A percentile compares a stretch with the other conserved stretches of the same genome.
Evolutionary conservation across 192 early-diverging fungal species (phyloP).

Genomic region (Coemansia aciculifera): DNA sequence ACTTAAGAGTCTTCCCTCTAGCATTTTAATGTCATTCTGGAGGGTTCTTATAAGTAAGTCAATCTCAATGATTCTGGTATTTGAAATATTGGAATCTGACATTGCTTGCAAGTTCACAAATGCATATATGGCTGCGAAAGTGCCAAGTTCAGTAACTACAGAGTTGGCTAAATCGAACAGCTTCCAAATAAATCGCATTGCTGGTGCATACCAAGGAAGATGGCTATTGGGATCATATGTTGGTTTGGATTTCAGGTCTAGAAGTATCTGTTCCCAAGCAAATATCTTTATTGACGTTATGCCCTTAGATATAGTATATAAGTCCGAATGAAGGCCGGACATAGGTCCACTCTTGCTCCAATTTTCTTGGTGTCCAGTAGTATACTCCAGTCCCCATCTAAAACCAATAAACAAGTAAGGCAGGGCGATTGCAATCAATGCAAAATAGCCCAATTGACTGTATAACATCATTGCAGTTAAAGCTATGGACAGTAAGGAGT

Average conservation of each 20-base stretch:
- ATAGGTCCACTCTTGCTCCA: too few species aligned
- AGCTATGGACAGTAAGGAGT: neutral
- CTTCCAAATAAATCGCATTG: conserved; percentile 15
- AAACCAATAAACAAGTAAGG: neutral
- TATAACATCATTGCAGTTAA: conserved; percentile 8
- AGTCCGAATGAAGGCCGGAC: too few species aligned
- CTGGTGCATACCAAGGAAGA: conserved; percentile 38
- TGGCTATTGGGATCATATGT: neutral
- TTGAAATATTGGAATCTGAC: conserved; percentile 6
- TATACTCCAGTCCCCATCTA: neutral
- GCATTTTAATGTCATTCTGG: neutral
- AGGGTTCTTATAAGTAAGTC: conserved; percentile 10
- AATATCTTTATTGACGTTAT: conserved; percentile 41
- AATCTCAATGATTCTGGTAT: conserved; percentile 24
- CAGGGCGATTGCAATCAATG: conserved; percentile 13
- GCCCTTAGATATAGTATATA: conserved; percentile 6
- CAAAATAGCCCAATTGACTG: conserved; percentile 21
- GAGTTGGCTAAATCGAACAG: neutral
- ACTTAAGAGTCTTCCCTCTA: neutral
- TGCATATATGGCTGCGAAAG: conserved; percentile 9
- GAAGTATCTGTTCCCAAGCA: conserved; percentile 40
- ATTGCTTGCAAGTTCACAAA: neutral
- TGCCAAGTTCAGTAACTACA: neutral
- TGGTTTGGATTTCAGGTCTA: neutral
- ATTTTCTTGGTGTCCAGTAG: too few species aligned